A percentile compares a stretch with the other conserved stretches of the same genome.
phyloP scores from a whole-genome alignment of 2,329 filamentous ascomycete genomes.

The Neocucurbitaria cava region DNA sequence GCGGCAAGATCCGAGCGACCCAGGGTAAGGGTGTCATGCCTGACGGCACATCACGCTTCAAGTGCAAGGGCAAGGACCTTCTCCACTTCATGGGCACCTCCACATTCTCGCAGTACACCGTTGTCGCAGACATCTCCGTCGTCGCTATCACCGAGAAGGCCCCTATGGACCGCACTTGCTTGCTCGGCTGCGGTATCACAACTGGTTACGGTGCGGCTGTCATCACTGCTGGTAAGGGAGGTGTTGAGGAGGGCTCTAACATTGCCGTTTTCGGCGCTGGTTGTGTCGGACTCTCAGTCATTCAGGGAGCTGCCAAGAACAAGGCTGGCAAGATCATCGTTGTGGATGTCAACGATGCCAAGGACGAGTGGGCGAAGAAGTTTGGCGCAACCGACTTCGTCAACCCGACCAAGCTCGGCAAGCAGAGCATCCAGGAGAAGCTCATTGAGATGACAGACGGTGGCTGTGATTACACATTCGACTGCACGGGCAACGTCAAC shows the following conservation, averaged over 20 bases:
- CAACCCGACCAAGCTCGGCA: constrained; percentile 74
- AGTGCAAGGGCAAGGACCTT: constrained; percentile 90
- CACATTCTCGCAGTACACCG: constrained; percentile 98
- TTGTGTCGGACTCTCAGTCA: constrained; percentile 92
- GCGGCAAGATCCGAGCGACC: constrained; percentile 97
- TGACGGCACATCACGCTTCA: constrained; percentile 94
- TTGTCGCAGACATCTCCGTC: constrained; percentile 97
- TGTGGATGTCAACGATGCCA: constrained; percentile 82
- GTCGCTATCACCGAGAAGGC: constrained; percentile 90
- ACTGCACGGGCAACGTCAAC: constrained; percentile 96
- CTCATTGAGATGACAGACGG: constrained; percentile 98
- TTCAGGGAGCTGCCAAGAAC: constrained; percentile 90
- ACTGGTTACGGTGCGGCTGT: constrained; percentile 96
- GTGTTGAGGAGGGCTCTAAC: constrained; percentile 85
- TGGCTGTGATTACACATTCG: constrained; percentile 98
- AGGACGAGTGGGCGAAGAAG: constrained; percentile 91
- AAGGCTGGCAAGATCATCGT: constrained; percentile 80
- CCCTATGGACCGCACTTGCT: constrained; percentile 92
- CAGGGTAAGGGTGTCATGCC: constrained; percentile 98
- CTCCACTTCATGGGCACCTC: constrained; percentile 99
- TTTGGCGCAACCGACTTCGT: constrained; percentile 98
- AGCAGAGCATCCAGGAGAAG: constrained; percentile 85
- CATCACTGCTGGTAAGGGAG: constrained; percentile 76
- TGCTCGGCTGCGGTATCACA: constrained; percentile 97
- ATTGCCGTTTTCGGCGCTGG: constrained; percentile 94